A percentile compares a stretch with the other conserved stretches of the same genome.
These are phyloP conservation scores for Annulohypoxylon bovei DNA, from an alignment of 495 filamentous ascomycete species.

Conservation along the genomic window DNA sequence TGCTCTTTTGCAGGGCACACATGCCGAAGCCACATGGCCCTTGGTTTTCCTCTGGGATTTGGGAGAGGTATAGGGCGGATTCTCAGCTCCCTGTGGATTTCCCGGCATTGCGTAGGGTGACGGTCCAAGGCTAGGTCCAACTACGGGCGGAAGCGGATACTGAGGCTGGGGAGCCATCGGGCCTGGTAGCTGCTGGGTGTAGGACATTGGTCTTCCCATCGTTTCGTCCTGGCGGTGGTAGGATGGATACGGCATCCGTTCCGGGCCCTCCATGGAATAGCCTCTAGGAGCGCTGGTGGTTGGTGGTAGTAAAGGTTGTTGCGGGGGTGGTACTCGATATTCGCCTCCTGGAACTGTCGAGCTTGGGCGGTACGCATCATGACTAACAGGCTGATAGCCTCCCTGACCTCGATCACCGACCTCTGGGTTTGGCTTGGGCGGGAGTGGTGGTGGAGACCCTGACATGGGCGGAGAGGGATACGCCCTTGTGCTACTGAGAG, in stretches of 20 bases:
- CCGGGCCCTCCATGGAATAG: conserved; percentile 52
- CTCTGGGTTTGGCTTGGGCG: conserved; percentile 70
- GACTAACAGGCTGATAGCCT: conserved; percentile 56
- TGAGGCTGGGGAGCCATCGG: conserved; percentile 46
- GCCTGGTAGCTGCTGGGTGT: conserved; percentile 49
- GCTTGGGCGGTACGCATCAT: conserved; percentile 59
- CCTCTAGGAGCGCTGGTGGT: conserved; percentile 41
- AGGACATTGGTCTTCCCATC: conserved; percentile 49
- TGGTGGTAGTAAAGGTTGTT: conserved; percentile 44
- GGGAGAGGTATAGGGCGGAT: conserved; percentile 55
- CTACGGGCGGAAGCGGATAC: conserved; percentile 49
- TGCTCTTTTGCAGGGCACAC: conserved; percentile 96
- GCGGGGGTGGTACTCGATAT: conserved; percentile 48
- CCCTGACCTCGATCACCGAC: conserved; percentile 66
- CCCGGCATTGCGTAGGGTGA: conserved; percentile 48
- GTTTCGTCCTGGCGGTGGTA: conserved; percentile 53
- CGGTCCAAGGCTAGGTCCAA: conserved; percentile 47
- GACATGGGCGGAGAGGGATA: conserved; percentile 88
- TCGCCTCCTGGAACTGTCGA: conserved; percentile 55
- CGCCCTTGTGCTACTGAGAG: conserved; percentile 67
- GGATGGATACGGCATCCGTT: conserved; percentile 49
- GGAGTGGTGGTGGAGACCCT: conserved; percentile 75
- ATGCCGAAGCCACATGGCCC: conserved; percentile 95
- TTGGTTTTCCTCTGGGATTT: conserved; percentile 87
- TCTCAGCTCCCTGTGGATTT: conserved; percentile 49